Percentiles rank a stretch among this genome's conserved stretches.
Conservation (phyloP, 257 asterid species). For the Solanum medicagineum region DNA sequence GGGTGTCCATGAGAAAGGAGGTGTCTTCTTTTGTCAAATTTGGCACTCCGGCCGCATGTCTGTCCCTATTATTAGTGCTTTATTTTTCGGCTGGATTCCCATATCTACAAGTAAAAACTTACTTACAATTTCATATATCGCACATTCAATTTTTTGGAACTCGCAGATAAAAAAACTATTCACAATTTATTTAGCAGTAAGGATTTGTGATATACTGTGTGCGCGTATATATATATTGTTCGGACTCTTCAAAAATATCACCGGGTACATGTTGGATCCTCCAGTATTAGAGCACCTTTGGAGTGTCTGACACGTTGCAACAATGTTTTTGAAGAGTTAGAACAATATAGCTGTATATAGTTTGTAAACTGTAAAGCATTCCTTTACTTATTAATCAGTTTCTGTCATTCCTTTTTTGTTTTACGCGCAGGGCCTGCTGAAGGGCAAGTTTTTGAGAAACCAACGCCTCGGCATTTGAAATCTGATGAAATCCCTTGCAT, state of each 20-base stretch:
- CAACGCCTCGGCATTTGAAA: neutral
- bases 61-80: neutral
- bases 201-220: no score
- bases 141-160: no score
- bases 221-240: no score
- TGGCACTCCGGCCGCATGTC: constrained; percentile 35
- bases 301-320: no score
- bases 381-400: no score
- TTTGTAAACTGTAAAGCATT: no score
- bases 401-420: neutral
- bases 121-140: neutral
- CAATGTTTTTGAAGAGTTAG: neutral
- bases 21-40: constrained; percentile 25
- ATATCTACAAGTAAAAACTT: neutral
- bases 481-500: neutral
- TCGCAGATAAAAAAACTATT: no score
- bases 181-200: no score
- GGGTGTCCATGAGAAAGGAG: neutral
- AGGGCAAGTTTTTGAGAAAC: neutral
- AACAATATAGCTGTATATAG: neutral
- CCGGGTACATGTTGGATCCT: no score
- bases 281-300: no score
- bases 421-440: neutral
- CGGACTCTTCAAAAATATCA: neutral
- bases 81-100: no score